A percentile compares a stretch with the other conserved stretches of the same genome.
These are phyloP conservation scores for Artomyces pyxidatus DNA, from an alignment of 768 basidiomycete species.

Conservation along the genomic window DNA sequence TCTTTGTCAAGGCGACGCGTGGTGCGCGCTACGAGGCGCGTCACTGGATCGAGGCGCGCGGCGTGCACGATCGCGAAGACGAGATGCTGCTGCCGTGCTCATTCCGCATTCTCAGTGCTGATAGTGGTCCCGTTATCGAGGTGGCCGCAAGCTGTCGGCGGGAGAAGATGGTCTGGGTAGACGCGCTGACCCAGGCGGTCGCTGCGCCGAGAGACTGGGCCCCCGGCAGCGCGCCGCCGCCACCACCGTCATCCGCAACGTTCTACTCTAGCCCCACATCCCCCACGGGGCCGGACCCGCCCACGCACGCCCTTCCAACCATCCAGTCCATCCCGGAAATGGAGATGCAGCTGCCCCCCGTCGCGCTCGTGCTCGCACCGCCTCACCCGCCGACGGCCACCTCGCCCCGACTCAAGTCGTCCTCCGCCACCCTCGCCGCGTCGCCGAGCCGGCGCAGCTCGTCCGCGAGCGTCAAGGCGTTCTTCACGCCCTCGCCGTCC, in stretches of 20 bases:
- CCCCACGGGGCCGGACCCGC: conserved; percentile 3
- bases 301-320: conserved; percentile 19
- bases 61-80: conserved; percentile 57
- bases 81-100: conserved; percentile 67
- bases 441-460: conserved; percentile 43
- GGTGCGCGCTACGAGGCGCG: conserved; percentile 73
- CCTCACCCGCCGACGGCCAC: conserved; percentile 1
- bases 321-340: conserved; percentile 25
- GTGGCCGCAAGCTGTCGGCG: conserved; percentile 75
- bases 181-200: conserved; percentile 49
- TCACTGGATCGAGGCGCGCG: conserved; percentile 79
- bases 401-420: conserved; percentile 1
- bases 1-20: conserved; percentile 83
- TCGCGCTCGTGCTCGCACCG: neutral
- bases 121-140: conserved; percentile 53
- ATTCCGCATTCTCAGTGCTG: conserved; percentile 10
- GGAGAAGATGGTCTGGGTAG: conserved; percentile 87
- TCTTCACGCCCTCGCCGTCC: conserved; percentile 36
- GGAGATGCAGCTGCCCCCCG: conserved; percentile 2
- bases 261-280: conserved; percentile 53
- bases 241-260: conserved; percentile 45
- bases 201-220: too few relatives aligned
- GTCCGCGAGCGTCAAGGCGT: conserved; percentile 52
- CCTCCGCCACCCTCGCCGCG: conserved; percentile 5
- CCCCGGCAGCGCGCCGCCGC: too few relatives aligned